Base-by-base conservation (phyloP, 257 asterid species). In the Apocynum venetum region DNA sequence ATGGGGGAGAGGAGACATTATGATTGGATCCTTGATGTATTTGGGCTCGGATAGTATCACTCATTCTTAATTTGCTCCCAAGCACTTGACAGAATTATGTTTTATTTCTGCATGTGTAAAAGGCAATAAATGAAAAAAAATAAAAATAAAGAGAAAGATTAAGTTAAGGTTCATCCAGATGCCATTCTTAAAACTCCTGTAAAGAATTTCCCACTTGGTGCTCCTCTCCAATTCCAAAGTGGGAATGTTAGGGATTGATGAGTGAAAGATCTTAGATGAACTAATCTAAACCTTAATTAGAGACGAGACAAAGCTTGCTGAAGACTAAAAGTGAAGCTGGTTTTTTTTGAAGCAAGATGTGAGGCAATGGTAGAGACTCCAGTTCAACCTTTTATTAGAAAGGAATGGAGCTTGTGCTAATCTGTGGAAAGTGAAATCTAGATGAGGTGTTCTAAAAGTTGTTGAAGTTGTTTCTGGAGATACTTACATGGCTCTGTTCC, bases 401-500 rank as follows among this genome's bases (percentile, higher is more conserved):
- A 19, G 14, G 10, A 1, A 31, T 40, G 17, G 20, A 46, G 41
- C 8, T 10, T 44, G 44, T 69, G 55, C 41, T 69, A 43, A 69
- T 47, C 9, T 49, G n/a, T 70, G n/a, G 41, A 31, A 51, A 47
- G 61, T 71, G 57, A 71, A 71, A 56, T 35, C 25, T 6, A 71
- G 4, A 46, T 61, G 36, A 64, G 17, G 51, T 61, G 43, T 66
- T 66, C 44, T 66, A 51, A 17, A 43, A 67, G 36, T 41, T 66
- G 71, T 40, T 19, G 3, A 40, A 4, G 71, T 65, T 66, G 25
- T 41, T 43, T 17, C 72, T 43, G 17, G 72, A 40, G 35, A 56
- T n/a, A 72, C 61, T 79, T 51, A 67, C 12, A 43, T 17, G 35
- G 35, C 52, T 67, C 36, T 67, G 25, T 71, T 65, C 82, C 74